Conservation (phyloP, 352 stramenopile species). For the Achlya hypogyna region DNA sequence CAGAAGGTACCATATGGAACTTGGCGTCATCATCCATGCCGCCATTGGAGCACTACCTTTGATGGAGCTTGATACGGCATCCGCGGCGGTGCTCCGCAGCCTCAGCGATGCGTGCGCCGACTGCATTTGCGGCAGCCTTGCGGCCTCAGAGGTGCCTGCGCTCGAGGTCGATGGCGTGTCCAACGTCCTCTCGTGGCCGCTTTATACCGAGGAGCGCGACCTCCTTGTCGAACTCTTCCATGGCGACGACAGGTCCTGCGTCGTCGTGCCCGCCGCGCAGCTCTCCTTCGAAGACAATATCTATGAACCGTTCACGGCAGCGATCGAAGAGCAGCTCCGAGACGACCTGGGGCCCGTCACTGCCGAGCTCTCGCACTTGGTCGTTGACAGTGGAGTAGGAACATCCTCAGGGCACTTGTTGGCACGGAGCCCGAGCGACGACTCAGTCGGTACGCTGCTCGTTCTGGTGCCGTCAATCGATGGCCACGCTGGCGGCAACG, state of each 20-base stretch:
- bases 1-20: no score
- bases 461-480: not conserved
- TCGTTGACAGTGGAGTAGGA: not conserved
- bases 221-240: not conserved
- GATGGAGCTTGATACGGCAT: not conserved
- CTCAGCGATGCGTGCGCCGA: not conserved
- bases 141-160: not conserved
- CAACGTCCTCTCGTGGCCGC: not conserved
- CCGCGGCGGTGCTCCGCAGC: not conserved
- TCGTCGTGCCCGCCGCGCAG: not conserved
- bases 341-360: not conserved
- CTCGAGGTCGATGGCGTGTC: not conserved
- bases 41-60: not conserved
- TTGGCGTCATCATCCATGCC: not conserved
- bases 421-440: not conserved
- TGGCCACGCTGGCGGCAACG: not conserved
- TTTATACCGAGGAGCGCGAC: not conserved
- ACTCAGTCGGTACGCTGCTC: not conserved
- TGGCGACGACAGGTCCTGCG: not conserved
- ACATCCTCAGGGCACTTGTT: not conserved
- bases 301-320: not conserved
- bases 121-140: not conserved
- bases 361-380: not conserved
- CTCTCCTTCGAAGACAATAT: not conserved
- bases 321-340: not conserved